phyloP scores from a whole-genome alignment of 2,329 filamentous ascomycete genomes.

The Botrytis cinerea region DNA sequence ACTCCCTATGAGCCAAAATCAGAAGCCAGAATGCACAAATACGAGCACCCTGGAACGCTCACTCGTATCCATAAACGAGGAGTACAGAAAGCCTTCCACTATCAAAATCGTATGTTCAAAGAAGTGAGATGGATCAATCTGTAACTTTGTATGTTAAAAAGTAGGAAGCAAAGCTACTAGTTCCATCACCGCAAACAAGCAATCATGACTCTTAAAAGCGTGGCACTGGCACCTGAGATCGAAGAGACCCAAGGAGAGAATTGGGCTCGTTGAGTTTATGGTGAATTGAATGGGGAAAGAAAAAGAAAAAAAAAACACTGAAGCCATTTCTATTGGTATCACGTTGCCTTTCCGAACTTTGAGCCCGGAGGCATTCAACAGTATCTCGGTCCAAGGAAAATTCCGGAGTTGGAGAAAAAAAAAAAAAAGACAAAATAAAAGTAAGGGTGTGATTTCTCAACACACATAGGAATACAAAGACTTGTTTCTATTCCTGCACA shows the following conservation, averaged over 20 bases:
- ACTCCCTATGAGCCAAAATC: neutral
- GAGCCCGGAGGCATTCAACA: neutral
- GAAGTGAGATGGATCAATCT: neutral
- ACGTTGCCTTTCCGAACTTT: accelerated
- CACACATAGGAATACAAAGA: neutral
- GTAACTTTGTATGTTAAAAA: too few relatives aligned
- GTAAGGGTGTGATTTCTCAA: neutral
- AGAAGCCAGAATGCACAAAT: neutral
- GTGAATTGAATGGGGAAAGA: neutral
- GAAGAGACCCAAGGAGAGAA: neutral
- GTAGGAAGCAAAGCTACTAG: neutral
- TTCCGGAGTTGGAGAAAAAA: neutral
- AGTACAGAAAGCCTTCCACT: neutral
- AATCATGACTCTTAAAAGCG: neutral
- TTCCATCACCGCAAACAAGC: neutral
- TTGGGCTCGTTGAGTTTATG: neutral
- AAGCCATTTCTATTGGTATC: neutral
- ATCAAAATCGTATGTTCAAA: neutral
- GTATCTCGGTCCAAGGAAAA: neutral
- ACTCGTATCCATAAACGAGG: neutral
- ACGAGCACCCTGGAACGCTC: neutral
- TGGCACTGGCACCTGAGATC: neutral
- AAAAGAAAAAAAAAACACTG: neutral
- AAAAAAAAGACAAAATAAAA: neutral
- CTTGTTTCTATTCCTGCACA: neutral